A percentile compares a stretch with the other conserved stretches of the same genome.
Conservation (phyloP, 345 rosid genomes). For the Arabis hirsuta region DNA sequence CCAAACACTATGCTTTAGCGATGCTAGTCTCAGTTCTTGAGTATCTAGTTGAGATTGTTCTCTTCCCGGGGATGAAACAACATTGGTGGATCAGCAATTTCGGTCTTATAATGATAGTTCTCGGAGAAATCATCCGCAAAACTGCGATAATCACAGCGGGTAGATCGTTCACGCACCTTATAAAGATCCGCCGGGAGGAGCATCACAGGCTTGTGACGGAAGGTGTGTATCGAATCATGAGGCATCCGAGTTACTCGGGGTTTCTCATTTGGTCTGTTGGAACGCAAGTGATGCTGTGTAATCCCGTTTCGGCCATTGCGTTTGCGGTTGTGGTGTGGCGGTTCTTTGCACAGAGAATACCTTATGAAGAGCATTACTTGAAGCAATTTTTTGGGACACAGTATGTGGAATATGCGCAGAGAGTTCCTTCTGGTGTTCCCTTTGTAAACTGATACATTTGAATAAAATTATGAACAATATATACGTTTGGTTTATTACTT, state of each 20-base stretch:
- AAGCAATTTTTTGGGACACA: slow-evolving; percentile 62
- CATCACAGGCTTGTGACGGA: slow-evolving; percentile 62
- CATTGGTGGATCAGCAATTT: slow-evolving; percentile 63
- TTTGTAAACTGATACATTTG: slow-evolving; percentile 53
- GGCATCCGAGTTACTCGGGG: slow-evolving; percentile 78
- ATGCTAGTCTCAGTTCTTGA: slow-evolving; percentile 61
- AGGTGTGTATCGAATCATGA: slow-evolving; percentile 63
- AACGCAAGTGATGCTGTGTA: slow-evolving; percentile 78
- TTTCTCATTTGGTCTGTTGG: slow-evolving; percentile 75
- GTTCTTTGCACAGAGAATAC: slow-evolving; percentile 64
- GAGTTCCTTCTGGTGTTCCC: slow-evolving; percentile 71
- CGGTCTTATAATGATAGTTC: slow-evolving; percentile 56
- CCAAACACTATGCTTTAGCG: slow-evolving; percentile 59
- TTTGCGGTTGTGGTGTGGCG: slow-evolving; percentile 69
- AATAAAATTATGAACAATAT: slow-evolving; percentile 14
- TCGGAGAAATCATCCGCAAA: slow-evolving; percentile 66
- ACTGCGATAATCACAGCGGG: slow-evolving; percentile 73
- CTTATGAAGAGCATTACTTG: slow-evolving; percentile 71
- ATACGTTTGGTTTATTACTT: not conserved
- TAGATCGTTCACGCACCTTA: slow-evolving; percentile 69
- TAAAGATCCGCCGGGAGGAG: slow-evolving; percentile 57
- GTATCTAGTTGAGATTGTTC: slow-evolving; percentile 50
- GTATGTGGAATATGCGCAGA: slow-evolving; percentile 58
- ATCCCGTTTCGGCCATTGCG: slow-evolving; percentile 60
- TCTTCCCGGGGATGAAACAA: slow-evolving; percentile 64